phyloP scores from a whole-genome alignment of 768 basidiomycete genomes.

The Lactarius sanguifluus region DNA sequence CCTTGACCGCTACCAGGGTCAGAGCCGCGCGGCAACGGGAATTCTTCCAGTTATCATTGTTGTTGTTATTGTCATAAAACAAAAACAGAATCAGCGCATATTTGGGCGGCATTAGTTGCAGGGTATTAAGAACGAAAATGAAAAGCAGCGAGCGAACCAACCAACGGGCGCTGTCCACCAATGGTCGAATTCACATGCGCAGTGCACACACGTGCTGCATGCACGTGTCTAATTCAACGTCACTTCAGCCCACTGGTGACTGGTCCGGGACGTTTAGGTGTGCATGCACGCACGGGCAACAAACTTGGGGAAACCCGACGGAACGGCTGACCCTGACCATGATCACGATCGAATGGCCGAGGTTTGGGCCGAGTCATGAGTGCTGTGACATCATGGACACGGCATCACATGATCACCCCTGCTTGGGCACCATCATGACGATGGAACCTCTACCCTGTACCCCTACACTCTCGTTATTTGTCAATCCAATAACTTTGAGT shows the following conservation, averaged over 20 bases:
- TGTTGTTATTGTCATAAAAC: neutral
- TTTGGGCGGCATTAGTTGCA: neutral
- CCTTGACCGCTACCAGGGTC: neutral
- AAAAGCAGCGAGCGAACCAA: neutral
- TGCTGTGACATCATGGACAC: neutral
- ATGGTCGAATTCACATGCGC: neutral
- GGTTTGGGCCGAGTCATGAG: neutral
- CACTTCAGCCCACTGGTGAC: neutral
- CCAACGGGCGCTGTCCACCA: neutral
- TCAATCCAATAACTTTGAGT: neutral
- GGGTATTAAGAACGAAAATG: neutral
- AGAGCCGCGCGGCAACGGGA: neutral
- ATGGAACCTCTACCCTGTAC: too few species aligned
- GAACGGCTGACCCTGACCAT: neutral
- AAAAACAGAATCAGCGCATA: neutral
- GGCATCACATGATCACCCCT: neutral
- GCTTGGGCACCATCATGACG: neutral
- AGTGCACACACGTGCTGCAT: neutral
- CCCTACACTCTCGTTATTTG: neutral
- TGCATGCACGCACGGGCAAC: neutral
- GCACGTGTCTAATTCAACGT: neutral
- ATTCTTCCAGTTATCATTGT: neutral
- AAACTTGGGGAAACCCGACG: neutral
- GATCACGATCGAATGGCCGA: neutral
- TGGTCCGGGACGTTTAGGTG: neutral